phyloP scores from a whole-genome alignment of 345 rosid genomes.

The Balakata baccata region DNA sequence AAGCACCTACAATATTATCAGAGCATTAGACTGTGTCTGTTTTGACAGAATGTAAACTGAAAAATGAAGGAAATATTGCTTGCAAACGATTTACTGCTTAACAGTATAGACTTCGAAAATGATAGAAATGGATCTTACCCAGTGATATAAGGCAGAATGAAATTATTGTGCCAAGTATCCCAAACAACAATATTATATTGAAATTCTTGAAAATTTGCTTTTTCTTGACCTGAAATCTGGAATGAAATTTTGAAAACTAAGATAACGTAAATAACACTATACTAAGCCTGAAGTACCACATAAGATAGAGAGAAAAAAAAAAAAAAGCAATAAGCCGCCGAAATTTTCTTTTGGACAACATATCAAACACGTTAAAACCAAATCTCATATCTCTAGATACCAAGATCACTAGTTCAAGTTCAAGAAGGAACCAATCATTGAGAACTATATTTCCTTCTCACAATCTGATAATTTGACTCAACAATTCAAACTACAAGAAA shows the following conservation, averaged over 20 bases:
- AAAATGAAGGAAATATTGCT: background rate
- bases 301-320: background rate
- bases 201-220: constrained; percentile 75
- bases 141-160: constrained; percentile 63
- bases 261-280: background rate
- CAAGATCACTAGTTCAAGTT: background rate
- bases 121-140: constrained; percentile 30
- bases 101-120: background rate
- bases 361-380: background rate
- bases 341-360: background rate
- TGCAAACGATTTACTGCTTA: background rate
- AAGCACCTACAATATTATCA: constrained; percentile 38
- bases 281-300: background rate
- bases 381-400: background rate
- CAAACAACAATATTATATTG: constrained; percentile 59
- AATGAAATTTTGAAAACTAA: constrained; percentile 21
- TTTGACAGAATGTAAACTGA: background rate
- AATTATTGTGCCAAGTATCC: constrained; percentile 60
- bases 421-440: background rate
- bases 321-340: background rate
- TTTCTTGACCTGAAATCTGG: constrained; percentile 79
- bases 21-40: constrained; percentile 1
- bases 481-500: background rate
- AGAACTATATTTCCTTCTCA: background rate
- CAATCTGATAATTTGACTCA: background rate